Conservation (phyloP, 139 green algal species). For the Raphidocelis subcapitata region DNA sequence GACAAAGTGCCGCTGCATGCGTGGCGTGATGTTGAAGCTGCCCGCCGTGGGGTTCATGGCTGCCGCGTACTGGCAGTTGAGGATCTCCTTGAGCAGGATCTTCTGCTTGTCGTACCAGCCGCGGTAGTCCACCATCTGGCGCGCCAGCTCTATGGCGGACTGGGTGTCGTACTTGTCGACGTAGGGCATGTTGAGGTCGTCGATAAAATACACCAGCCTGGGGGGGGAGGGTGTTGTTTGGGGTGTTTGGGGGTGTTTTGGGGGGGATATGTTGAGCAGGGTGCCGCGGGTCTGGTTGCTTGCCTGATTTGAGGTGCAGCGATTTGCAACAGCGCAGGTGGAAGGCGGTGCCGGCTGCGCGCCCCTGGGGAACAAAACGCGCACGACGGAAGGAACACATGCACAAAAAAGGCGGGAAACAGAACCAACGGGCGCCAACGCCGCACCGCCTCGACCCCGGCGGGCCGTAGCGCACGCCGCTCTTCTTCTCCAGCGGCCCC, state of each 20-base stretch:
- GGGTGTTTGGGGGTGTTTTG: no score
- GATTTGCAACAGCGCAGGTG: no score
- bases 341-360: no score
- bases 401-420: no score
- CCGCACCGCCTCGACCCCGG: no score
- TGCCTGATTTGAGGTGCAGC: no score
- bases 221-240: no score
- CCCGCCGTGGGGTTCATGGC: constrained; percentile 92
- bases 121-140: constrained; percentile 86
- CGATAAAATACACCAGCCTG: constrained; percentile 87
- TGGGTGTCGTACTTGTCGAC: constrained; percentile 97
- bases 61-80: constrained; percentile 74
- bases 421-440: no score
- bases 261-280: no score
- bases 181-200: constrained; percentile 92
- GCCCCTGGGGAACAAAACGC: no score
- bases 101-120: constrained; percentile 93
- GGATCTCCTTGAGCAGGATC: constrained; percentile 88
- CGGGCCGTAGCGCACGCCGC: constrained; percentile 83
- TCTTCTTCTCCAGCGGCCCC: constrained; percentile 83
- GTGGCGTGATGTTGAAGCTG: constrained; percentile 88
- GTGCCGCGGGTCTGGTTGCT: no score
- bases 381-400: no score
- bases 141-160: constrained; percentile 84
- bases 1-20: constrained; percentile 92